Base-by-base conservation (phyloP, 306 rosid genomes). In the Canavalia ensiformis region DNA sequence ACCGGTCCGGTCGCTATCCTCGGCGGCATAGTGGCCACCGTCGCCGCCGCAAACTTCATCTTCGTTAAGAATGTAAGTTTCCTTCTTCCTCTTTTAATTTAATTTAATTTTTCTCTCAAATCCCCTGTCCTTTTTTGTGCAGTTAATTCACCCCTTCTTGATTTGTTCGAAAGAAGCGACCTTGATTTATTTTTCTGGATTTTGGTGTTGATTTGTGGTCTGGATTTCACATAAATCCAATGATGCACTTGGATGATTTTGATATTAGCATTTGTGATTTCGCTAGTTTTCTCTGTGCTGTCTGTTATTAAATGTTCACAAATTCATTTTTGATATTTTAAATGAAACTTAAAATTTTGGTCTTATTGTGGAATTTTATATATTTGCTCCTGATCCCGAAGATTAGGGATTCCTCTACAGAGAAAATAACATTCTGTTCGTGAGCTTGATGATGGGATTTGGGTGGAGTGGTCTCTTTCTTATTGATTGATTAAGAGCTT, bases 11-110 rank as follows among this genome's bases (percentile, higher is more conserved):
- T 25, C 0, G 51, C 91, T 0, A 83, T 91, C 18, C 4, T 89
- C 34, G 98, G 90, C 55, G 99, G 94, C 37, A 69, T 93, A 54
- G 90, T 92, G 11, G 94, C 74, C 37, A 6, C 93, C 52, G 76
- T 89, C 30, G 89, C 87, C 37, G 85, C 76, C 42, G 90, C 87
- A 8, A 82, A 89, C 75, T 57, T 56, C 72, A 47, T 89, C 87
- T 79, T 89, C 81, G 69, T 90, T 65, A 78, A 88, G 47, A 68
- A 86, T 8, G 93, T 91, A 86, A 60, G 62, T 72, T 60, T 37
- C 60, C 44, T 65, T 82, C 52, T 65, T 71, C 60, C 25, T 56
- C 8, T 63, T 9, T 2, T 47, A 4, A 1, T 10, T 51, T 18
- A 18, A 18, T 18, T 18, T 18, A 18, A 18, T 18, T 18, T 18